Base-by-base conservation (phyloP, 208 protist species). In the Tritrichomonas musculus region DNA sequence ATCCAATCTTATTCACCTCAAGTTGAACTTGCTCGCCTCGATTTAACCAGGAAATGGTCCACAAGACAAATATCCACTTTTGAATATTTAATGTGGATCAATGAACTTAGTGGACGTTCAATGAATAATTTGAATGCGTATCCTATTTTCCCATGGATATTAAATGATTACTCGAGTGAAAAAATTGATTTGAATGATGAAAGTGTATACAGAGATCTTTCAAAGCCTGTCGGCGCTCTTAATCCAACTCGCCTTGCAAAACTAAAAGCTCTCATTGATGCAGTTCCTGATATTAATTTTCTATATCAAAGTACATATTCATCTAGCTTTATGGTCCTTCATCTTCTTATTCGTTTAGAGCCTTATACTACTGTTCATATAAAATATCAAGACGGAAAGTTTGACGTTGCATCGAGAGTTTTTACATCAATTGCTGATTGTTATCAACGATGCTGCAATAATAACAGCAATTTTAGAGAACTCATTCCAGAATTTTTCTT, bases 281-380 rank as follows among this genome's bases (percentile, higher is more conserved):
- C 41, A 8, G 11, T n/a, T 33, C 11, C 27, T 17, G 73, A 27
- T 13, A 9, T 98, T n/a, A 97, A 98, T n/a, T 99, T 98, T 93
- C 97, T 99, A 93, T 99, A 99, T 96, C 99, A 98, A 82, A 98
- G 98, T 36, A 98, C 99, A 96, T 99, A 99, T 95, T 98, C 97
- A 84, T 98, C 96, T 0, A 95, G 97, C 20, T 97, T 96, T 13
- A 97, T 98, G 49, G 94, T 95, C 0, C 33, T 93, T 22, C 94
- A 95, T 72, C 95, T 60, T 44, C n/a, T 95, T 9, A 17, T 95
- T 41, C 69, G 94, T 1, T 22, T 95, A 33, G 94, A 95, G 50
- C 94, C 94, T 20, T 95, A 95, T 64, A 77, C 94, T 4, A 80
- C 84, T 22, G 60, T 93, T n/a, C 93, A 95, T 84, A 95, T 93